Evolutionary conservation across 2,329 filamentous ascomycete species (phyloP).

Genomic region (Canariomyces notabilis): DNA sequence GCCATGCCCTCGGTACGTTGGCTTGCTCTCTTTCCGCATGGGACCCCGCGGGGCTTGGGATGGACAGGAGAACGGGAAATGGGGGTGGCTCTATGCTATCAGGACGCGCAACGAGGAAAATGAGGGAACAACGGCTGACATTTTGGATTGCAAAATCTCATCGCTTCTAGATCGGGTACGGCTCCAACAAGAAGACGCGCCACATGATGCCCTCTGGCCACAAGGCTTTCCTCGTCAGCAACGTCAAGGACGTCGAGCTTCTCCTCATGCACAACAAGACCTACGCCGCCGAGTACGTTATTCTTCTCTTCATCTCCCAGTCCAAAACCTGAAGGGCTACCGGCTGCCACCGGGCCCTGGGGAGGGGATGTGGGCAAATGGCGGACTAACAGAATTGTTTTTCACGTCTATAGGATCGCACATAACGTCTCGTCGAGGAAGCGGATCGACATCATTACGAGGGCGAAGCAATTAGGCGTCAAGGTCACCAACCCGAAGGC

Average conservation of each 20-base stretch:
- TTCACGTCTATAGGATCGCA: slow-evolving; percentile 78
- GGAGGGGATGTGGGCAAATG: not conserved
- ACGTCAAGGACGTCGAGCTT: slow-evolving; percentile 91
- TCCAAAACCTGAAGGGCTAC: not conserved
- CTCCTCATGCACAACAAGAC: slow-evolving; percentile 99
- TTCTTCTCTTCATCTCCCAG: not conserved
- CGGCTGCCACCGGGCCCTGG: not conserved
- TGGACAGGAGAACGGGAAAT: not conserved
- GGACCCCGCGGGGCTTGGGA: not conserved
- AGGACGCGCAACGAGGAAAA: not conserved
- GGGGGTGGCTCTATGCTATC: not conserved
- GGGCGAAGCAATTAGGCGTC: slow-evolving; percentile 96
- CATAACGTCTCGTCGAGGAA: slow-evolving; percentile 98
- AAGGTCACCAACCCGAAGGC: slow-evolving; percentile 99
- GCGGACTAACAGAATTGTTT: slow-evolving; percentile 10
- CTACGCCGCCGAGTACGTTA: slow-evolving; percentile 92
- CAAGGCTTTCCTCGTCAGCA: slow-evolving; percentile 99
- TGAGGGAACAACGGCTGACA: slow-evolving; percentile 10
- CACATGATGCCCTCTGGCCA: slow-evolving; percentile 99
- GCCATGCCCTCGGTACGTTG: slow-evolving; percentile 94
- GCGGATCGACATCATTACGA: slow-evolving; percentile 94
- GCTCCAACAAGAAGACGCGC: slow-evolving; percentile 98
- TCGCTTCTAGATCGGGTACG: slow-evolving; percentile 78
- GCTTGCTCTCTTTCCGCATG: not conserved
- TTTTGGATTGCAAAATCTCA: slow-evolving; percentile 5